Evolutionary conservation across 176 grass and related monocot genomes (phyloP), one percentile per base, ranked within the genome.

Genomic region (Avena insularis): DNA sequence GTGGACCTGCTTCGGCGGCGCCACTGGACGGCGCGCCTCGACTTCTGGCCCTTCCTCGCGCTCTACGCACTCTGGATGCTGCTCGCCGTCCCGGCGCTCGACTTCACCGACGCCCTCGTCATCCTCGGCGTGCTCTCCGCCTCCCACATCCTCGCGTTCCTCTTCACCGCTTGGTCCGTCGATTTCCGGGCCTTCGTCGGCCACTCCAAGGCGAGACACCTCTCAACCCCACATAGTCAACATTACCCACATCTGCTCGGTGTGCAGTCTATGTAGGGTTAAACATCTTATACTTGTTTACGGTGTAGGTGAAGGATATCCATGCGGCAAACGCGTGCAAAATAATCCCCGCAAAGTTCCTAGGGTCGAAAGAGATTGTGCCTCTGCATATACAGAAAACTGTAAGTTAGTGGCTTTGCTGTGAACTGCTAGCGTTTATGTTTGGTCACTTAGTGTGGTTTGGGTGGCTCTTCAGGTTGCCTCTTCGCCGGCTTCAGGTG

Each of bases 151-250:
- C 94, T 96, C 12, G 81, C 87, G 53, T 85, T 99, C 71, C 94
- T 99, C 78, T 99, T 96, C 77, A 96, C 97, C 2, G 91, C 90
- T 55, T 99, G 97, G 97, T 99, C 90, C n/a, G 89, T 99, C 21
- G 97, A 99, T 59, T 99, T 99, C 89, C 83, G 79, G 75, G 90
- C 84, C 25, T 91, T 99, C 9, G 97, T 99, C 36, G 94, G 92
- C 78, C 91, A 94, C 89, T 86, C 89, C 55, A 99, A 99, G 94
- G 97, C 86, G 65, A 83, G 93, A 50, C 12, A 27, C 20, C 66
- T 76, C 71, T 62, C 62, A 63, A 33, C 46, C 73, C 50, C 46
- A 81, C 83, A 20, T 17, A 79, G 13, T 61, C 45, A 79, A 58
- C 84, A 56, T 70, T 82, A 59, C 33, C 43, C 56, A 13, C 78